Base-by-base conservation (phyloP, 495 filamentous ascomycete species). In the Ramalina peruviana region DNA sequence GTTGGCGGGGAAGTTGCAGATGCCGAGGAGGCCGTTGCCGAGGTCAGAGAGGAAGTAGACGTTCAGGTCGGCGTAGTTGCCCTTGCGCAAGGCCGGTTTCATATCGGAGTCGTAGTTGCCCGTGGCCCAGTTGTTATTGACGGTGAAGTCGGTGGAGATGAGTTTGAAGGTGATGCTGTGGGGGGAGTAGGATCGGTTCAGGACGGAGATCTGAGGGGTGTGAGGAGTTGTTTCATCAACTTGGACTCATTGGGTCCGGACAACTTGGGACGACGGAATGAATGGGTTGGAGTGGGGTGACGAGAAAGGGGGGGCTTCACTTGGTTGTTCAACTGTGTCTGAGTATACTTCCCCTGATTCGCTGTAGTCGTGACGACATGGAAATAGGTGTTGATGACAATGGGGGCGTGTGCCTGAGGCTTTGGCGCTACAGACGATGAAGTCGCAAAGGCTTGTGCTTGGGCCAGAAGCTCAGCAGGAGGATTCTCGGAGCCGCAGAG, bases 51-150 rank as follows among this genome's bases (percentile, higher is more conserved):
- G 70, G 56, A 74, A 74, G 46, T 74, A 75, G 9, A 75, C 62
- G 55, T 75, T 75, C 9, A 75, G 57, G 7, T 67, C 69, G 30
- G 49, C 55, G 52, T 75, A 75, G 27, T 6, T 6, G 48, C 72
- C 72, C 54, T 60, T 63, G n/a, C 82, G 78, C 1, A 88, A 71
- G 2, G 76, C 68, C 11, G 77, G 60, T 53, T 86, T 88, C 57
- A 81, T 73, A 1, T 75, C 71, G 4, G 71, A 50, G 36, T 84
- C 83, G 40, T 84, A 77, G 13, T 74, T 59, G 33, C 76, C 72
- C 6, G 73, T 71, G 20, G 86, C 71, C 55, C 83, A 82, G 7
- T 73, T 69, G 51, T 85, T 80, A 57, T 85, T 88, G 53, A 83
- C 71, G 11, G 81, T 82, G 52, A 84, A 83, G 17, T 84, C 79